Percentiles rank a stretch among this genome's conserved stretches.
Conservation (phyloP, 1,284 basidiomycete genomes). For the Cryptococcus sp. region DNA sequence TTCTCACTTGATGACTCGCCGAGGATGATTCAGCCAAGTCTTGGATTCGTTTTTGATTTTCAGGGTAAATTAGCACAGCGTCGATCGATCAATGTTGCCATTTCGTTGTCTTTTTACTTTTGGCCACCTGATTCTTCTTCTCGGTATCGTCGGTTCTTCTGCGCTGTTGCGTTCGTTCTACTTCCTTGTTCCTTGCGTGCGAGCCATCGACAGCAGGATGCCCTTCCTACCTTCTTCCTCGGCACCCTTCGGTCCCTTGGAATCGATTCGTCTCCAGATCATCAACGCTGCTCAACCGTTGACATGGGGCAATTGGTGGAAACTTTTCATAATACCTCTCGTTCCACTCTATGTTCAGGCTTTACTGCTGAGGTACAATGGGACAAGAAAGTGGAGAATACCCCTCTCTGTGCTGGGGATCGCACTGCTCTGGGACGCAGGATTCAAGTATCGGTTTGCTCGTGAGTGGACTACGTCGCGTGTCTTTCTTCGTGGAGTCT, state of each 20-base stretch:
- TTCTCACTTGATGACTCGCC: no score
- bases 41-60: no score
- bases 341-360: slow-evolving; percentile 32
- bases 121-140: background rate
- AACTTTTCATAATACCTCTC: slow-evolving; percentile 24
- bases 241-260: slow-evolving; percentile 30
- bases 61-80: no score
- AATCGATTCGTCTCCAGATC: slow-evolving; percentile 31
- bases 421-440: slow-evolving; percentile 20
- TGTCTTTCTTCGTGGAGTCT: background rate
- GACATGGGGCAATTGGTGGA: slow-evolving; percentile 22
- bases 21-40: no score
- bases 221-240: slow-evolving; percentile 10
- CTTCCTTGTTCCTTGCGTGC: no score
- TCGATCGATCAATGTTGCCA: no score
- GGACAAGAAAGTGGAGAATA: slow-evolving; percentile 23
- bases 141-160: no score
- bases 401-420: slow-evolving; percentile 27
- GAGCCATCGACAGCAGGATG: background rate
- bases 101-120: background rate
- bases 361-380: slow-evolving; percentile 28
- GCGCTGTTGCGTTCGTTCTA: no score
- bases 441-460: slow-evolving; percentile 29
- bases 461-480: slow-evolving; percentile 21
- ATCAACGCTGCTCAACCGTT: slow-evolving; percentile 23